Conservation (phyloP, 352 stramenopile species). For the Phytopythium montanum region DNA sequence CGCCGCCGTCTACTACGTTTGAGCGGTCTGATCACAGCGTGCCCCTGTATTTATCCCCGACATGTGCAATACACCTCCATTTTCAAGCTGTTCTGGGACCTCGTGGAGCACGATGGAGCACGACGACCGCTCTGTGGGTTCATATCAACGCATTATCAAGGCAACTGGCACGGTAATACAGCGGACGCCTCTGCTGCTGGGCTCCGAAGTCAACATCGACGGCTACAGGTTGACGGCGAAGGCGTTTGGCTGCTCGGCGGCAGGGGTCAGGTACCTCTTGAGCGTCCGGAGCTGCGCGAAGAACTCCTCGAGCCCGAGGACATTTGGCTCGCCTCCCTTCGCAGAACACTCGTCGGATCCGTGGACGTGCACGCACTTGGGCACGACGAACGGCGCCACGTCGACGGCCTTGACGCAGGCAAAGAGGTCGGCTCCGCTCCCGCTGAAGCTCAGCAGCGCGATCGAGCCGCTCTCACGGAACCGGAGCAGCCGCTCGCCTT, state of each 20-base stretch:
- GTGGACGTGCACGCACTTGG: constrained; percentile 39
- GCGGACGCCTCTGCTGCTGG: background rate
- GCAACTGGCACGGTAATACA: background rate
- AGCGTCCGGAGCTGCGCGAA: constrained; percentile 59
- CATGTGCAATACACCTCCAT: background rate
- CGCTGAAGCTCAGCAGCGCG: constrained; percentile 44
- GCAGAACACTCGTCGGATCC: constrained; percentile 7
- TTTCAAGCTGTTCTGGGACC: no score
- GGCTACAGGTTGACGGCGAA: constrained; percentile 28
- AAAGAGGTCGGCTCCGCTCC: constrained; percentile 14
- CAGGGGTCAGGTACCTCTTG: constrained; percentile 35
- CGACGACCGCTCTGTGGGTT: background rate
- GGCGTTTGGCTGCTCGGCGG: constrained; percentile 24
- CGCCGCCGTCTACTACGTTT: constrained; percentile 1
- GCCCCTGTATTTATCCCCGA: constrained; percentile 1
- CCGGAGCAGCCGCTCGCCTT: constrained; percentile 16
- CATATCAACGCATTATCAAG: background rate
- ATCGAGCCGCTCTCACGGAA: constrained; percentile 28
- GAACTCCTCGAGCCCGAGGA: constrained; percentile 47
- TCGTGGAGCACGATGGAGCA: no score
- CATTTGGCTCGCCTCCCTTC: background rate
- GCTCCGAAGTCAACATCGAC: no score
- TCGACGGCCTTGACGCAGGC: constrained; percentile 35
- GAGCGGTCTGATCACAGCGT: background rate
- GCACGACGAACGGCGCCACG: constrained; percentile 28